These are phyloP conservation scores for Plasmodium vivax DNA, from an alignment of 169 alveolate genomes.

Conservation along the genomic window DNA sequence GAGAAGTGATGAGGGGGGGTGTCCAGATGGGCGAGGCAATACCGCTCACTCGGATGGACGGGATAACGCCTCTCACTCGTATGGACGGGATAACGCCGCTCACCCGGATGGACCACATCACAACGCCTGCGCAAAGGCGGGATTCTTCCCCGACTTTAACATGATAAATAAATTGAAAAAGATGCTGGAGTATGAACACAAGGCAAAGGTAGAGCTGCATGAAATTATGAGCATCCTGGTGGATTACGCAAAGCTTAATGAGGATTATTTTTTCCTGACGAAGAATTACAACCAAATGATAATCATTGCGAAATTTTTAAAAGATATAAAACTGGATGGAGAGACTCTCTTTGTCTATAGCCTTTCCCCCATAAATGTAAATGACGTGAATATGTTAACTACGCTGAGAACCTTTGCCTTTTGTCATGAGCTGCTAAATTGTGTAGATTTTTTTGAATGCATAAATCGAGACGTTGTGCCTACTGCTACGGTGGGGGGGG, in stretches of 20 bases:
- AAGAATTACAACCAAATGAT: conserved; percentile 64
- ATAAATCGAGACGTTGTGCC: neutral
- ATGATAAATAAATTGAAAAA: conserved; percentile 15
- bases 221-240: conserved; percentile 33
- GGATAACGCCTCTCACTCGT: neutral
- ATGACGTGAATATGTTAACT: conserved; percentile 23
- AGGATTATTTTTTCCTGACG: conserved; percentile 41
- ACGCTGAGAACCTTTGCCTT: conserved; percentile 31
- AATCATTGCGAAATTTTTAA: conserved; percentile 31
- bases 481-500: neutral
- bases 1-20: neutral
- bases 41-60: neutral
- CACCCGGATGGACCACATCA: neutral
- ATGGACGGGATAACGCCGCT: neutral
- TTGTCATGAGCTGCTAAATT: conserved; percentile 45
- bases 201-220: conserved; percentile 48
- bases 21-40: neutral
- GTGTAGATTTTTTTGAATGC: conserved; percentile 66
- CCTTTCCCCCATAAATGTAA: conserved; percentile 34
- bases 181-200: conserved; percentile 42
- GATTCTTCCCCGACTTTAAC: conserved; percentile 36
- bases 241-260: conserved; percentile 49
- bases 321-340: neutral
- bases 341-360: conserved; percentile 26
- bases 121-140: conserved; percentile 16